Evolutionary conservation across 352 stramenopile genomes (phyloP).

Genomic region (Globisporangium cystogenes): DNA sequence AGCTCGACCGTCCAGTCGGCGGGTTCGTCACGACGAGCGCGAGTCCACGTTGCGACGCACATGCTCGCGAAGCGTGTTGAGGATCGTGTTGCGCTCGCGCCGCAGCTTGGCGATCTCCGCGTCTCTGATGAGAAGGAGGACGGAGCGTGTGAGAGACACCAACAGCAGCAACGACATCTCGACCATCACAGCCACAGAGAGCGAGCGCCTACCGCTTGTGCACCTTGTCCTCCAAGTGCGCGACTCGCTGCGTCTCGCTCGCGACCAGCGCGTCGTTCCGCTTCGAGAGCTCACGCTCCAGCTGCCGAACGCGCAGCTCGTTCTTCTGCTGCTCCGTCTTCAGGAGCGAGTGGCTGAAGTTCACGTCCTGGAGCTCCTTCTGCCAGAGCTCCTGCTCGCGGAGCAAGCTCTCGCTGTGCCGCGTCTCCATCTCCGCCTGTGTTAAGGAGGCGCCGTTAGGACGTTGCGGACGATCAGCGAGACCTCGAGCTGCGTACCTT

Average conservation of each 20-base stretch:
- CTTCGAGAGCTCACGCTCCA: constrained; percentile 57
- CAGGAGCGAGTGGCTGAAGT: constrained; percentile 40
- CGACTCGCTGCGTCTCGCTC: constrained; percentile 35
- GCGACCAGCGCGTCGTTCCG: constrained; percentile 33
- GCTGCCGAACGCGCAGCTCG: constrained; percentile 47
- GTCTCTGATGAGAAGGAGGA: constrained; percentile 26
- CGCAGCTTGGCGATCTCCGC: constrained; percentile 47
- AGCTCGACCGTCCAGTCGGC: too few species aligned
- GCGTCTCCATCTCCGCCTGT: constrained; percentile 24
- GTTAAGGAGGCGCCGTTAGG: neutral
- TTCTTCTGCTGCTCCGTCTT: constrained; percentile 52
- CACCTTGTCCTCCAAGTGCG: constrained; percentile 36
- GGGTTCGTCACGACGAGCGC: too few species aligned
- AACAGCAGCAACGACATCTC: neutral
- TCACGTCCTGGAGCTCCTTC: constrained; percentile 45
- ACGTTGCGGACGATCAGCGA: neutral
- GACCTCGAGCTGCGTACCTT: constrained; percentile 8
- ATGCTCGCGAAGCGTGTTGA: constrained; percentile 48
- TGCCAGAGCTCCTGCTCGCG: constrained; percentile 55
- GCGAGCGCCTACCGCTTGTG: constrained; percentile 24
- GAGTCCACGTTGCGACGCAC: constrained; percentile 12
- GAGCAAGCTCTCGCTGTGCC: constrained; percentile 26
- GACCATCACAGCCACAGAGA: neutral
- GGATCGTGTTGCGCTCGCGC: constrained; percentile 57
- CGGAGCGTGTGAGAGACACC: neutral